phyloP scores from a whole-genome alignment of 2,329 filamentous ascomycete genomes.

The Fusarium udum region DNA sequence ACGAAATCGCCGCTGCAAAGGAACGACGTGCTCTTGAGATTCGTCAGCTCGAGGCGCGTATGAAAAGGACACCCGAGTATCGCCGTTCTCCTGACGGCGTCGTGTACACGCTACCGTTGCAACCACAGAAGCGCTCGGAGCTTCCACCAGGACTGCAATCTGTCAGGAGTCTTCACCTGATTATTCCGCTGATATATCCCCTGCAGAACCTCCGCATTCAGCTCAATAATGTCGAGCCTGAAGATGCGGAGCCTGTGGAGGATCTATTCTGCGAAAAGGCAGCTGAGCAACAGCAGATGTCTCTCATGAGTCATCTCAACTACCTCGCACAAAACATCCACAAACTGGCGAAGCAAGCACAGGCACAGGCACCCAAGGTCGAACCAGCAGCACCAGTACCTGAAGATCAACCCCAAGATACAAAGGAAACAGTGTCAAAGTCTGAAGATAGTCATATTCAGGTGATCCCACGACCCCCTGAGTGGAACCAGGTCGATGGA shows the following conservation, averaged over 20 bases:
- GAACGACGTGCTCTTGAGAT: slow-evolving; percentile 71
- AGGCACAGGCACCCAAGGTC: slow-evolving; percentile 54
- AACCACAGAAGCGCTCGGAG: slow-evolving; percentile 68
- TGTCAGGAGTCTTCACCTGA: slow-evolving; percentile 72
- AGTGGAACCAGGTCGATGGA: slow-evolving; percentile 68
- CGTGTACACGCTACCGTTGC: slow-evolving; percentile 75
- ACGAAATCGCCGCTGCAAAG: slow-evolving; percentile 71
- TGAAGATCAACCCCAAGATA: slow-evolving; percentile 3
- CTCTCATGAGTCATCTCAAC: slow-evolving; percentile 78
- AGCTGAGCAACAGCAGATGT: slow-evolving; percentile 65
- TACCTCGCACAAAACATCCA: slow-evolving; percentile 78
- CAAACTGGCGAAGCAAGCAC: slow-evolving; percentile 66
- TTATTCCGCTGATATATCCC: slow-evolving; percentile 77
- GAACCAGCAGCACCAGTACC: slow-evolving; percentile 21
- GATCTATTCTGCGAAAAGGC: slow-evolving; percentile 70
- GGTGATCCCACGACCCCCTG: slow-evolving; percentile 78
- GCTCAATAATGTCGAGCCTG: slow-evolving; percentile 69
- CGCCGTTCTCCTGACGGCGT: slow-evolving; percentile 75
- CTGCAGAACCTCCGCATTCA: slow-evolving; percentile 73
- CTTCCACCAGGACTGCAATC: slow-evolving; percentile 69
- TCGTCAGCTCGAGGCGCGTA: slow-evolving; percentile 77
- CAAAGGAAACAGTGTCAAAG: slow-evolving; percentile 2
- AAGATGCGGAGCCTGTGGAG: slow-evolving; percentile 71
- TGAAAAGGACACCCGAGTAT: slow-evolving; percentile 74
- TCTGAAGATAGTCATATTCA: slow-evolving; percentile 70